Base-by-base conservation (phyloP, 371 early-diverging fungal species). In the Fennellomyces sp. region DNA sequence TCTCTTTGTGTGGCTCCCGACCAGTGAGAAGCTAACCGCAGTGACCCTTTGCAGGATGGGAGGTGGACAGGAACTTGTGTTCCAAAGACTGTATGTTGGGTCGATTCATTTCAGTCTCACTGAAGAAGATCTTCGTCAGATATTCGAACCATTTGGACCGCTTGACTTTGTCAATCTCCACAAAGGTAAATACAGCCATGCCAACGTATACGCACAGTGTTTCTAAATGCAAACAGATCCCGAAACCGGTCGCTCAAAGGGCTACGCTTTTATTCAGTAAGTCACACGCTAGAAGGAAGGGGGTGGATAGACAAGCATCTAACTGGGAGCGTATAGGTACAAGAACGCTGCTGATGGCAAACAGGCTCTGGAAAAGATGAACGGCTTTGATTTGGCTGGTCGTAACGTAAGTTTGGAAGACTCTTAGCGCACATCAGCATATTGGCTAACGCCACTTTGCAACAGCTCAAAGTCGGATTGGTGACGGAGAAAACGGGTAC, bases 231-330 rank as follows among this genome's bases (percentile, higher is more conserved):
- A n/a, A n/a, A n/a, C 65, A 74, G 94, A 92, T 69, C 75, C 83
- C 0, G 92, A 89, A 49, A 92, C 93, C 3, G 93, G 93, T n/a
- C 80, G 86, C 53, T 89, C 91, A 3, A 86, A 87, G 63, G 96
- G 96, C n/a, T 91, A 86, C 65, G 97, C 92, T 15, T 95, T 93
- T 80, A 88, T 96, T 30, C 89, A 90, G 85, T 91, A 85, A 66
- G 80, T 76, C 2, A 19, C 10, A 26, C n/a, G n/a, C n/a, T n/a
- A n/a, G n/a, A n/a, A n/a, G n/a, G n/a, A n/a, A n/a, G n/a, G n/a
- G n/a, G n/a, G n/a, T n/a, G n/a, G n/a, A n/a, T n/a, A n/a, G n/a
- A n/a, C n/a, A n/a, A n/a, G n/a, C n/a, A n/a, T n/a, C n/a, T n/a
- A n/a, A n/a, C n/a, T n/a, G n/a, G n/a, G n/a, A n/a, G n/a, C n/a